Evolutionary conservation across 1,284 basidiomycete genomes (phyloP), one percentile per base, ranked within the genome.

Genomic region (Tilletia indica): DNA sequence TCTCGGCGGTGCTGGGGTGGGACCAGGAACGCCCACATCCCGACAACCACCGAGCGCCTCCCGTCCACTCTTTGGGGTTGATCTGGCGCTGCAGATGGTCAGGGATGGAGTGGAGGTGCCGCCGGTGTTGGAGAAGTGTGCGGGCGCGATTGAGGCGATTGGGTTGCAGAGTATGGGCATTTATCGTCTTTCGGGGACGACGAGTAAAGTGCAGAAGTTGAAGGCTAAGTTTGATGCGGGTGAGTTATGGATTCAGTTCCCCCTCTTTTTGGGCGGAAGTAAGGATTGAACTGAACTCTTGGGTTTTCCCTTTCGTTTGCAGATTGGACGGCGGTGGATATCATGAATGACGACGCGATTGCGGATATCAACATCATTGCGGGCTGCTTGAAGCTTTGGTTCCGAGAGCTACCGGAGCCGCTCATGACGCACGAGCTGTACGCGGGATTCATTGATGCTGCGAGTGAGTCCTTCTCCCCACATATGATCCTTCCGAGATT

Each of bases 331-430:
- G 48, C 64, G 1, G 82, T 83, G n/a, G 80, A 83, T 71, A 58
- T 83, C 36, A 70, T 76, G 64, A 78, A 72, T 42, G 80, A 83
- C 66, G 82, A 83, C 70, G 82, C 81, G 42, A 88, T 86, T 42
- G 89, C 90, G 38, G 96, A 99, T 84, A 95, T 99, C 86, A 98
- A 97, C 86, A 95, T 93, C 76, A 92, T 99, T 64, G 90, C 96
- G 16, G 93, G 93, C 70, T 93, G 91, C 61, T 87, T 98, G 73
- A 99, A 99, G 86, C 87, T 95, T 78, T 99, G 96, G 96, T 89
- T 99, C 83, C 89, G 97, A 74, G 97, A 99, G 84, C 87, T 99
- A 70, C 96, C 96, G 12, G 94, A 98, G 84, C 96, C 97, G 34
- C 85, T 99, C 67, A 86, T 99, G 77, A 98, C 96, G 1, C 88